Conservation (phyloP, 352 stramenopile species). For the Phytophthora vignae region DNA sequence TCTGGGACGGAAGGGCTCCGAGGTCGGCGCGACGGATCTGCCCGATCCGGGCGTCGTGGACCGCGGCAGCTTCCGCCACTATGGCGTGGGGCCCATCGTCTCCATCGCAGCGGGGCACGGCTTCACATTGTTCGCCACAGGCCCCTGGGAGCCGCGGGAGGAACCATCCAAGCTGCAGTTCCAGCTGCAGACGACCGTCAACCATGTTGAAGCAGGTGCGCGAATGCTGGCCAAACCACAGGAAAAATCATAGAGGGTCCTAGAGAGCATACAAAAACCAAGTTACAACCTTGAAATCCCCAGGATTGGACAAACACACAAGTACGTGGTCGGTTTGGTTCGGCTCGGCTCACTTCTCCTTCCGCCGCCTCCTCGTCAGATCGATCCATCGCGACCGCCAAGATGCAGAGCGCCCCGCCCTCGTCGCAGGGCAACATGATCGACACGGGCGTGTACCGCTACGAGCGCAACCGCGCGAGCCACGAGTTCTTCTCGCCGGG, state of each 20-base stretch:
- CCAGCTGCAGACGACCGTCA: conserved; percentile 56
- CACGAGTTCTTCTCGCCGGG: conserved; percentile 85
- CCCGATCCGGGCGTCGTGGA: conserved; percentile 63
- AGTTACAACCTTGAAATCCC: no score
- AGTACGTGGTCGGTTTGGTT: neutral
- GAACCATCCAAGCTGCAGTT: conserved; percentile 45
- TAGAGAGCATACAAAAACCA: neutral
- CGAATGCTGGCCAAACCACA: no score
- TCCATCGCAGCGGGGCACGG: conserved; percentile 61
- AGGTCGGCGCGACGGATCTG: conserved; percentile 38
- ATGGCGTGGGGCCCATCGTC: conserved; percentile 55
- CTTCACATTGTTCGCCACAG: conserved; percentile 72
- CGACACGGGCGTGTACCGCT: conserved; percentile 75
- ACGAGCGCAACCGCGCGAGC: conserved; percentile 71
- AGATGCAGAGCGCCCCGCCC: conserved; percentile 28
- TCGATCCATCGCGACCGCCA: conserved; percentile 2
- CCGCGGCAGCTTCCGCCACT: conserved; percentile 36
- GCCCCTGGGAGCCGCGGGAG: conserved; percentile 51
- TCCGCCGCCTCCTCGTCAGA: conserved; percentile 11
- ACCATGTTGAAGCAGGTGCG: conserved; percentile 22
- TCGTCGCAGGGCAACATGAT: conserved; percentile 53
- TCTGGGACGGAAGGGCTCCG: conserved; percentile 50
- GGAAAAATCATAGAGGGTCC: neutral
- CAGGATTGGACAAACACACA: conserved; percentile 14
- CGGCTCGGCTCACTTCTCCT: conserved; percentile 19